Conservation (phyloP, 148 eudicot species). For the Suaeda aralocaspica region DNA sequence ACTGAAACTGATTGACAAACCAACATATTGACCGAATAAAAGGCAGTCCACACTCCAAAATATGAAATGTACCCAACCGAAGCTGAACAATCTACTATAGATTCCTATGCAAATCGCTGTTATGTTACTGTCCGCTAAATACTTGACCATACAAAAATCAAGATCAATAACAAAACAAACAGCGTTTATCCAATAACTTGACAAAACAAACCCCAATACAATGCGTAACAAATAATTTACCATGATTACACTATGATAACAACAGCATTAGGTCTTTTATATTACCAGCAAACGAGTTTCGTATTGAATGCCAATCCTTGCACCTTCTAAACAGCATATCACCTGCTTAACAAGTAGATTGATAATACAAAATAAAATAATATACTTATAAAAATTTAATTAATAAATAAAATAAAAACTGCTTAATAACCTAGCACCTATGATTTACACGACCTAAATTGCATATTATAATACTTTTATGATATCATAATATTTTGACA, state of each 20-base stretch:
- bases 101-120: neutral
- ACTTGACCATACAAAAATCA: neutral
- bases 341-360: conserved; percentile 39
- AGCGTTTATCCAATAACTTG: neutral
- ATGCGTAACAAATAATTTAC: neutral
- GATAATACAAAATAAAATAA: neutral
- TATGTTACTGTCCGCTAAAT: neutral
- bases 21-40: neutral
- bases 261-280: neutral
- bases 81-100: neutral
- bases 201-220: neutral
- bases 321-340: conserved; percentile 90
- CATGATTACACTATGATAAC: neutral
- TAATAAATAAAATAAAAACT: neutral
- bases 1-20: neutral
- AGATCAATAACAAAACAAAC: neutral
- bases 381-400: too few relatives aligned
- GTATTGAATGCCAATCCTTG: conserved; percentile 93
- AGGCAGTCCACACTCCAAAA: neutral
- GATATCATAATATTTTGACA: neutral
- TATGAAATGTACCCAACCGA: neutral
- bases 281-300: conserved; percentile 97
- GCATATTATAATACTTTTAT: neutral
- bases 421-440: neutral
- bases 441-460: neutral